These are phyloP conservation scores for Pythium vanterpoolii DNA, from an alignment of 352 stramenopile genomes.

Conservation along the genomic window DNA sequence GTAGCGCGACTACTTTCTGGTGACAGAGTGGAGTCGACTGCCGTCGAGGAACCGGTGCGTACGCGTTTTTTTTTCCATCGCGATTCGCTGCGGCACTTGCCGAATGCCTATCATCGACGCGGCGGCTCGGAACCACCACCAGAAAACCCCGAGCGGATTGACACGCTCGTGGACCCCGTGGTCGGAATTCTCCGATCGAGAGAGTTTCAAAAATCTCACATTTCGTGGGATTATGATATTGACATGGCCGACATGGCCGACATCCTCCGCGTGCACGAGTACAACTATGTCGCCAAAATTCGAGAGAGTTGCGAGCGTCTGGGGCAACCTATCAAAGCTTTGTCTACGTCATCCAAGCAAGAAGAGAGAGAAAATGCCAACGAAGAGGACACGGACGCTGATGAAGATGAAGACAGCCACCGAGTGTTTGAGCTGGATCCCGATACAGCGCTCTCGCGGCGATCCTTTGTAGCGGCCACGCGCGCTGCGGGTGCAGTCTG, in stretches of 20 bases:
- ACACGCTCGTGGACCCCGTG: slow-evolving; percentile 74
- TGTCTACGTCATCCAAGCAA: no score
- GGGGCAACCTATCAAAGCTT: no score
- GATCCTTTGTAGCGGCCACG: slow-evolving; percentile 72
- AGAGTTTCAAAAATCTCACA: slow-evolving; percentile 58
- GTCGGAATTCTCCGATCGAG: slow-evolving; percentile 68
- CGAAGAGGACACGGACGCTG: slow-evolving; percentile 19
- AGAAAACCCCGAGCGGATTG: slow-evolving; percentile 88
- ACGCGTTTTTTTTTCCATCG: slow-evolving; percentile 77
- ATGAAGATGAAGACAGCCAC: slow-evolving; percentile 35
- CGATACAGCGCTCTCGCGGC: slow-evolving; percentile 78
- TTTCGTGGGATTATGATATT: slow-evolving; percentile 69
- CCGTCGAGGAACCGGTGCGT: slow-evolving; percentile 1
- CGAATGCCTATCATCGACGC: slow-evolving; percentile 60
- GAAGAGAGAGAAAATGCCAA: neutral
- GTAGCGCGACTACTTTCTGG: slow-evolving; percentile 29
- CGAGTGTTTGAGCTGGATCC: slow-evolving; percentile 52
- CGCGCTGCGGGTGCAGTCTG: slow-evolving; percentile 83
- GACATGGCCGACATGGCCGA: slow-evolving; percentile 77
- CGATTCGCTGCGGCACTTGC: slow-evolving; percentile 74
- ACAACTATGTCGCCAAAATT: slow-evolving; percentile 79
- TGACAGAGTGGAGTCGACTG: neutral
- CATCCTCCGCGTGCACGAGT: slow-evolving; percentile 90
- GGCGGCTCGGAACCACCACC: slow-evolving; percentile 74
- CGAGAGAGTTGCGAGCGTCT: slow-evolving; percentile 43